These are phyloP conservation scores for Wickerhamomyces sp. DNA, from an alignment of 1,139 yeast genomes.

Conservation along the genomic window DNA sequence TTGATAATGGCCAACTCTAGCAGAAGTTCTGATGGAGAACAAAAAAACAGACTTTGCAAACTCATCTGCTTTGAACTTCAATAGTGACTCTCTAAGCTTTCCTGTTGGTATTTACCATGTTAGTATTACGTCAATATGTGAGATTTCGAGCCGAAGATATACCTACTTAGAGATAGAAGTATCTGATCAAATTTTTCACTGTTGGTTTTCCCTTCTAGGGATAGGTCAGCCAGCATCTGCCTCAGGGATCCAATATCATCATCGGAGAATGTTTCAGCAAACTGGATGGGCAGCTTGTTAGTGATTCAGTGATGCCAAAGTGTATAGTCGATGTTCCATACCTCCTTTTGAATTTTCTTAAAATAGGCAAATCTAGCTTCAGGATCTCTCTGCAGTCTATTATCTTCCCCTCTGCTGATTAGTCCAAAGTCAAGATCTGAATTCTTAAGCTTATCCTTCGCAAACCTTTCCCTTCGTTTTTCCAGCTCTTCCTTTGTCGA, in stretches of 20 bases:
- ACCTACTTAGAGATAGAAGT: constrained; percentile 28
- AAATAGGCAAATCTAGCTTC: constrained; percentile 37
- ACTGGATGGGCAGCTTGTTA: not conserved
- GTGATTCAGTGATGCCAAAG: no score
- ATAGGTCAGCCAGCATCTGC: not conserved
- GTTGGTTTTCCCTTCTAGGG: not conserved
- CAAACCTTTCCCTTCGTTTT: constrained; percentile 17
- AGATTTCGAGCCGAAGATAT: no score
- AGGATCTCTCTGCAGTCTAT: constrained; percentile 39
- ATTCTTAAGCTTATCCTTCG: constrained; percentile 4
- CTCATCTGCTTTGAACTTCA: constrained; percentile 33
- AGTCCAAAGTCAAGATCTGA: constrained; percentile 38
- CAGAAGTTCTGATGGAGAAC: constrained; percentile 43
- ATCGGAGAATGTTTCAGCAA: not conserved
- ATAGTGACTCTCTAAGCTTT: constrained; percentile 52
- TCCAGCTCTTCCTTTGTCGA: constrained; percentile 8
- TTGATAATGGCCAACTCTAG: constrained; percentile 47
- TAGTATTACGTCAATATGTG: no score
- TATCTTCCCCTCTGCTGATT: constrained; percentile 57
- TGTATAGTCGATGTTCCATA: not conserved
- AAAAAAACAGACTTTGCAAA: constrained; percentile 46
- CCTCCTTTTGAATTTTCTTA: constrained; percentile 29
- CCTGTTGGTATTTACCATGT: constrained; percentile 14
- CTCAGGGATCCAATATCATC: constrained; percentile 1
- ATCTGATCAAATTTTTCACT: constrained; percentile 22